Conservation (phyloP, 768 basidiomycete species). For the Panaeolus cyanescens region DNA sequence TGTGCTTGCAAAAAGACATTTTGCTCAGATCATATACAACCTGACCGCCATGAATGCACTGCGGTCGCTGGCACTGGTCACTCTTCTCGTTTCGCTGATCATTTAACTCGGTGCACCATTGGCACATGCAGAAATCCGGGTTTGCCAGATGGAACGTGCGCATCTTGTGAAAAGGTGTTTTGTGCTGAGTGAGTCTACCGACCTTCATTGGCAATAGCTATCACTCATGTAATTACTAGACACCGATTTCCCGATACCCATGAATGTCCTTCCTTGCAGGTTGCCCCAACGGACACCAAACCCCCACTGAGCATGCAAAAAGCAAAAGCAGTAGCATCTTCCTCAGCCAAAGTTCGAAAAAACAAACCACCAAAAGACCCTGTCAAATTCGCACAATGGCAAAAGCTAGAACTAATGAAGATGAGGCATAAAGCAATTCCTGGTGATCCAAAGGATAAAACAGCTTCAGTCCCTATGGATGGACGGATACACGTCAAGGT, state of each 20-base stretch:
- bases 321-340: neutral
- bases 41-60: slow-evolving; percentile 62
- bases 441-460: slow-evolving; percentile 58
- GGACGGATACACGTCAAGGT: slow-evolving; percentile 64
- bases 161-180: slow-evolving; percentile 55
- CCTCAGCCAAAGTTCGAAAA: slow-evolving; percentile 7
- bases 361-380: slow-evolving; percentile 47
- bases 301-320: slow-evolving; percentile 6
- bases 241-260: slow-evolving; percentile 72
- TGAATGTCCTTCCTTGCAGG: slow-evolving; percentile 41
- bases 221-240: slow-evolving; percentile 35
- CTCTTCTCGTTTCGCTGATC: slow-evolving; percentile 18
- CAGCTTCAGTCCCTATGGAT: slow-evolving; percentile 45
- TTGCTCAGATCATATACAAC: slow-evolving; percentile 64
- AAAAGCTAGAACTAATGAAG: slow-evolving; percentile 69
- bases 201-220: slow-evolving; percentile 9
- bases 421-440: slow-evolving; percentile 72
- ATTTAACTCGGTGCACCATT: slow-evolving; percentile 52
- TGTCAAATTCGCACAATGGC: slow-evolving; percentile 52
- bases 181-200: slow-evolving; percentile 55
- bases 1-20: slow-evolving; percentile 63
- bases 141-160: slow-evolving; percentile 50
- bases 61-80: slow-evolving; percentile 11
- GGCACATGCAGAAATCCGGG: slow-evolving; percentile 55
- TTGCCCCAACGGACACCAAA: slow-evolving; percentile 19